phyloP scores from a whole-genome alignment of 2,329 filamentous ascomycete genomes.

The Aspergillus costaricaensis region DNA sequence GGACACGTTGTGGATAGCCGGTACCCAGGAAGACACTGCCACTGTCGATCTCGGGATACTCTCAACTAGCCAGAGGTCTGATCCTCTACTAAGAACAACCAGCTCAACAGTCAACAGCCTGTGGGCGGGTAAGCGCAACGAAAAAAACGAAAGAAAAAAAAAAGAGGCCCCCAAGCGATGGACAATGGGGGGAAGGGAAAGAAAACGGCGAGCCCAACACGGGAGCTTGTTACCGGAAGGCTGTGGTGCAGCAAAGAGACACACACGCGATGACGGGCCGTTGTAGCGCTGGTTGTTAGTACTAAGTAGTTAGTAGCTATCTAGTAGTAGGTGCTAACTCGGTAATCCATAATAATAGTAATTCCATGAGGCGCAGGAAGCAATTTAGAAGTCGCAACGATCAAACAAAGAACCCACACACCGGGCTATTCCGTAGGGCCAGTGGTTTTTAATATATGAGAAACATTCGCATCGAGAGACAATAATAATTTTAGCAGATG shows the following conservation, averaged over 20 bases:
- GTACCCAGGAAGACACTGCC: slow-evolving; percentile 4
- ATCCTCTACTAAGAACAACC: slow-evolving; percentile 4
- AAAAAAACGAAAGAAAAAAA: no score
- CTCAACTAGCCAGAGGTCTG: slow-evolving; percentile 8
- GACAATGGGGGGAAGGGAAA: no score
- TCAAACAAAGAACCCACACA: not conserved
- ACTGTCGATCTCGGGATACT: slow-evolving; percentile 9
- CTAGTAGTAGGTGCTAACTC: no score
- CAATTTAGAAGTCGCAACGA: not conserved
- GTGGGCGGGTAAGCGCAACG: no score
- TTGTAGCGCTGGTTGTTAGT: not conserved
- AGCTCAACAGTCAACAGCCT: not conserved
- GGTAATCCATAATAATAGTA: not conserved
- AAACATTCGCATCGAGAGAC: not conserved
- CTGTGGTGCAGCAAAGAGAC: not conserved
- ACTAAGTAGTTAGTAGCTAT: no score
- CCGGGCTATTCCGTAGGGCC: not conserved
- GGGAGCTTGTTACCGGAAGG: not conserved
- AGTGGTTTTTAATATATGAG: not conserved
- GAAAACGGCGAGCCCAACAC: not conserved
- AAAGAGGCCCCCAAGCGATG: no score
- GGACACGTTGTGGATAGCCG: slow-evolving; percentile 2
- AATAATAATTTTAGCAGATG: not conserved
- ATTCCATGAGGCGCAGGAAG: not conserved
- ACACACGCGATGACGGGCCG: not conserved